phyloP scores from a whole-genome alignment of 495 filamentous ascomycete genomes.

The Neurospora sp. region DNA sequence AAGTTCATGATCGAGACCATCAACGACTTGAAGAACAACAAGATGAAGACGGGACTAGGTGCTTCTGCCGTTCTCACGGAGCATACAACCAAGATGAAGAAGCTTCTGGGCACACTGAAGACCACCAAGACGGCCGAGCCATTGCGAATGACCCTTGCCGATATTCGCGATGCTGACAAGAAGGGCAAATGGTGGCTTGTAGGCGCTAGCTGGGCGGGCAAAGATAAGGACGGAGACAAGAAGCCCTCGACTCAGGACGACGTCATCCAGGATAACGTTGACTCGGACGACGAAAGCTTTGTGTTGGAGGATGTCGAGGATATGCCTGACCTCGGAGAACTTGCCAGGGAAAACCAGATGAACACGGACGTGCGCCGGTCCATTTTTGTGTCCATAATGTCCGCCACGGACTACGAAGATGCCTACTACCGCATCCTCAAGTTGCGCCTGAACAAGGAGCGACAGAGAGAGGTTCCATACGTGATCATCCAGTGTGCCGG shows the following conservation, averaged over 20 bases:
- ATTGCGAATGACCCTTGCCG: conserved; percentile 65
- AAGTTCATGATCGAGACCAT: conserved; percentile 98
- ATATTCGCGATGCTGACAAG: conserved; percentile 71
- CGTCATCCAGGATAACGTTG: conserved; percentile 14
- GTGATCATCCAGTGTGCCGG: conserved; percentile 83
- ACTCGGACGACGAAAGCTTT: conserved; percentile 20
- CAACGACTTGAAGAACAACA: conserved; percentile 88
- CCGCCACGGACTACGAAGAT: conserved; percentile 77
- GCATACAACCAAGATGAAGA: conserved; percentile 77
- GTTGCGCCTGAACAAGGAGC: conserved; percentile 72
- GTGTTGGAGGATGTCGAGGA: conserved; percentile 37
- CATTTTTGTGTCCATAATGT: conserved; percentile 86
- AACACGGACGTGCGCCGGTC: conserved; percentile 88
- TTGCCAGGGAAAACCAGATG: conserved; percentile 81
- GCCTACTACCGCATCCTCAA: conserved; percentile 70
- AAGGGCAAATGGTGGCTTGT: conserved; percentile 98
- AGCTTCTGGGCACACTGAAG: conserved; percentile 65
- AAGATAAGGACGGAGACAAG: conserved; percentile 15
- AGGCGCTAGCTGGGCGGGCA: conserved; percentile 74
- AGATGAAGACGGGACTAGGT: conserved; percentile 59
- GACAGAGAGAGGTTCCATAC: conserved; percentile 77
- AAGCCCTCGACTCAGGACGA: conserved; percentile 27
- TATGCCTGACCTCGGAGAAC: conserved; percentile 51
- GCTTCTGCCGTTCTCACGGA: conserved; percentile 57
- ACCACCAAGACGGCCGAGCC: conserved; percentile 68